Base-by-base conservation (phyloP, 1,284 basidiomycete species). In the Papiliotrema fonsecae region DNA sequence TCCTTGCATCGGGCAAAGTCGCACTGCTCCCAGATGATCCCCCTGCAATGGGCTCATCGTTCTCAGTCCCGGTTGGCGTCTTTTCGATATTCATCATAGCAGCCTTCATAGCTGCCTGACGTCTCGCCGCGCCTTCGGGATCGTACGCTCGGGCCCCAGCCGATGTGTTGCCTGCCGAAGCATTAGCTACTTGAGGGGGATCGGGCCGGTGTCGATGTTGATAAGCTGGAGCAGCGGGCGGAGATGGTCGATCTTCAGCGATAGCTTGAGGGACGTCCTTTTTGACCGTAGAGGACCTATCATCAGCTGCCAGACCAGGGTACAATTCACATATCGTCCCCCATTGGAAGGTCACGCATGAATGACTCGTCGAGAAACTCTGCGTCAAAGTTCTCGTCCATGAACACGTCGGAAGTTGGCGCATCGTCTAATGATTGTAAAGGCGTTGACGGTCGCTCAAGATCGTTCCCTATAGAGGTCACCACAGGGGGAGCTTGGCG, bases 131-230 rank as follows among this genome's bases (percentile, higher is more conserved):
- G 2, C 37, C 46, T 22, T 21, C 28, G 6, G 35, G 10, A 28
- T 45, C 32, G 14, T 38, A 38, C 16, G 35, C 18, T 13, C 19
- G 19, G 36, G 25, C 25, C n/a, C n/a, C n/a, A n/a, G n/a, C n/a
- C 9, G 11, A 16, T 4, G 24, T 18, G n/a, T 4, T n/a, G n/a
- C n/a, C n/a, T n/a, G n/a, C n/a, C n/a, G 40, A 4, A 39, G 18
- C 28, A 34, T 24, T 45, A 2, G 49, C 26, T 21, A 26, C 25
- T 18, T 38, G 21, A 19, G 58, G 55, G 7, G 50, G 34, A 41
- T 67, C 68, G 0, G 67, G 69, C 5, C 69, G 64, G 35, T 67
- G 62, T 7, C 69, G 65, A 50, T 71, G 67, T 31, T 64, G 61
- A 47, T 71, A 71, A 1, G 51, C 50, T 2, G 60, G 59, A 21